Evolutionary conservation across 2,329 filamentous ascomycete species (phyloP), one percentile per base, ranked within the genome.

Genomic region (Coniochaeta hoffmannii): DNA sequence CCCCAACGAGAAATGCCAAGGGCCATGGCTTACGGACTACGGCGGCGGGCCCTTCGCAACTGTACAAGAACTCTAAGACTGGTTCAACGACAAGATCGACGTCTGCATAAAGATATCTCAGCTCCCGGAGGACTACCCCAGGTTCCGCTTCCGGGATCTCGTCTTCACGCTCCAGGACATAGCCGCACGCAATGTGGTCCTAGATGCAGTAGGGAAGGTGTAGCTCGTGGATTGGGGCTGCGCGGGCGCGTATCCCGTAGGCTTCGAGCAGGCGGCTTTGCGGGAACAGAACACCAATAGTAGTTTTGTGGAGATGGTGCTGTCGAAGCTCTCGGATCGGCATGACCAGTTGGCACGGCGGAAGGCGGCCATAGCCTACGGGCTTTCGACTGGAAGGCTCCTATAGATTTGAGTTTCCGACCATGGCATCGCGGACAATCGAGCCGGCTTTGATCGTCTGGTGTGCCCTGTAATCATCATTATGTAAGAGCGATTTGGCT

Each of bases 81-180:
- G 50, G 50, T 52, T n/a, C 26, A 35, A 52, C 30, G 28, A 52
- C 31, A 52, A 52, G 28, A 22, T 52, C 50, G 50, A 52, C n/a
- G 30, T 52, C 32, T 52, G 50, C 32, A 52, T 52, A 31, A 34
- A 24, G 15, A 6, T 52, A 14, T 31, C n/a, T 14, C 50, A 52
- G 31, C 28, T 52, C 15, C 26, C 28, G 5, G n/a, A 2, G 9
- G 5, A 24, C n/a, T 34, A 28, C 30, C 50, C 50, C 10, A 32
- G 50, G 30, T 52, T 52, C 31, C 12, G 15, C 17, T 34, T 52
- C 26, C n/a, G 31, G 17, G 31, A 24, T 17, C 15, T 52, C 14
- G 50, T 52, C 12, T 24, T 52, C 17, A 34, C 50, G 9, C 30
- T 35, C 19, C 50, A 52, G 50, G 50, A 52, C 28, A 52, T 52